Evolutionary conservation across 2,329 filamentous ascomycete genomes (phyloP).

Genomic region (Fusarium piperis): DNA sequence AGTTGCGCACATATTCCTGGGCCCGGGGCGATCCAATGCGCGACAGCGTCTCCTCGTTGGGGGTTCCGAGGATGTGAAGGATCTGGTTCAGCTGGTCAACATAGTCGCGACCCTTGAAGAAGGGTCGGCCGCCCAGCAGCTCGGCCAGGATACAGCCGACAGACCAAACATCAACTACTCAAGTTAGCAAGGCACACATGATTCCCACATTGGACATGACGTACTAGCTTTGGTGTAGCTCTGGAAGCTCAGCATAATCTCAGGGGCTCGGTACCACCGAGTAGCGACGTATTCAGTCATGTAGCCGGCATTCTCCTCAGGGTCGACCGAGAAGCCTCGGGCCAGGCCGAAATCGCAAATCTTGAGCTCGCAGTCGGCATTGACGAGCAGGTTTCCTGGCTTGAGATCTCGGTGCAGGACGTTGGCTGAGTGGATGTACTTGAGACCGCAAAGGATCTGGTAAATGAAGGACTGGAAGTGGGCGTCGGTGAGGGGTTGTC

Average conservation of each 20-base stretch:
- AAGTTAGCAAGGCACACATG: slow-evolving; percentile 16
- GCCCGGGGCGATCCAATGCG: slow-evolving; percentile 95
- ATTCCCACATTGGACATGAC: slow-evolving; percentile 53
- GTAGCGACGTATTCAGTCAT: slow-evolving; percentile 99
- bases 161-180: slow-evolving; percentile 97
- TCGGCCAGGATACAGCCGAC: slow-evolving; percentile 98
- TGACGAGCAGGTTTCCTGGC: slow-evolving; percentile 95
- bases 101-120: slow-evolving; percentile 99
- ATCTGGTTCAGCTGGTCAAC: slow-evolving; percentile 99
- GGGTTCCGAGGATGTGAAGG: slow-evolving; percentile 95
- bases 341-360: slow-evolving; percentile 98
- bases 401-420: slow-evolving; percentile 97
- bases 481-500: slow-evolving; percentile 95
- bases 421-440: slow-evolving; percentile 99
- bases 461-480: slow-evolving; percentile 99
- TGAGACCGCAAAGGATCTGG: slow-evolving; percentile 97
- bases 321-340: slow-evolving; percentile 95
- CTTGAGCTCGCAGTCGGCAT: slow-evolving; percentile 99
- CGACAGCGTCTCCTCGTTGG: slow-evolving; percentile 91
- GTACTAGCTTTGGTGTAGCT: slow-evolving; percentile 99
- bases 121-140: slow-evolving; percentile 92
- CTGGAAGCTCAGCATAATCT: slow-evolving; percentile 99
- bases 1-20: slow-evolving; percentile 97
- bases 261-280: slow-evolving; percentile 92
- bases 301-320: slow-evolving; percentile 97